A percentile compares a stretch with the other conserved stretches of the same genome.
Conservation (phyloP, 2,329 filamentous ascomycete genomes). For the Colletotrichum cereale region DNA sequence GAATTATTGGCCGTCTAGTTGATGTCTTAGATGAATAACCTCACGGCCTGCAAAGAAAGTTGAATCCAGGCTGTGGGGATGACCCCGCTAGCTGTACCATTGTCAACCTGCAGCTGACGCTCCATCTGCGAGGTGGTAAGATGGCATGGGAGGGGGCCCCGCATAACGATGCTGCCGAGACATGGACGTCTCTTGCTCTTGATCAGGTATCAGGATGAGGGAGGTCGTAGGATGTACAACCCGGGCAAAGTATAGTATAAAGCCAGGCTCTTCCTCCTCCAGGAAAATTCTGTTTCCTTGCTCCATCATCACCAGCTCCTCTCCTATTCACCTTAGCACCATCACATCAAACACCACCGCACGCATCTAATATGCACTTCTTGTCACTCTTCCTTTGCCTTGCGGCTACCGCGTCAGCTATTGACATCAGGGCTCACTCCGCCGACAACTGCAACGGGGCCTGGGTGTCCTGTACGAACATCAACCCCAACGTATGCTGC, state of each 20-base stretch:
- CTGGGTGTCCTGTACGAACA: background rate
- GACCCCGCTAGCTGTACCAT: too few relatives aligned
- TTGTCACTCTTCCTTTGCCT: constrained; percentile 9
- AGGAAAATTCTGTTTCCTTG: background rate
- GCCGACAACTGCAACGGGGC: background rate
- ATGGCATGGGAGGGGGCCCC: background rate
- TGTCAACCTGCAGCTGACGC: background rate
- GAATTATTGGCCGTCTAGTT: too few relatives aligned
- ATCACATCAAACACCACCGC: background rate
- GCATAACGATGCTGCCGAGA: background rate
- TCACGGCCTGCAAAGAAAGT: background rate
- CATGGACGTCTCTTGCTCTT: background rate
- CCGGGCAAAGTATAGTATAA: constrained; percentile 15
- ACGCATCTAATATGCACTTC: constrained; percentile 21
- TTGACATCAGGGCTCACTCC: constrained; percentile 21
- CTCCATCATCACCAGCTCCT: constrained; percentile 8
- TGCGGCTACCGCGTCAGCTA: constrained; percentile 20
- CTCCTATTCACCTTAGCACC: background rate
- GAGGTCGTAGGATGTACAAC: background rate
- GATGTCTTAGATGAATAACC: background rate
- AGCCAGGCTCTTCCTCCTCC: background rate
- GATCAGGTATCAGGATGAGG: background rate
- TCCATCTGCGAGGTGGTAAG: background rate
- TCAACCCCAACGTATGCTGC: constrained; percentile 37
- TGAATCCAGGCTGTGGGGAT: too few relatives aligned